phyloP scores from a whole-genome alignment of 116 monocot genomes.

The Dioscorea cayenensis region DNA sequence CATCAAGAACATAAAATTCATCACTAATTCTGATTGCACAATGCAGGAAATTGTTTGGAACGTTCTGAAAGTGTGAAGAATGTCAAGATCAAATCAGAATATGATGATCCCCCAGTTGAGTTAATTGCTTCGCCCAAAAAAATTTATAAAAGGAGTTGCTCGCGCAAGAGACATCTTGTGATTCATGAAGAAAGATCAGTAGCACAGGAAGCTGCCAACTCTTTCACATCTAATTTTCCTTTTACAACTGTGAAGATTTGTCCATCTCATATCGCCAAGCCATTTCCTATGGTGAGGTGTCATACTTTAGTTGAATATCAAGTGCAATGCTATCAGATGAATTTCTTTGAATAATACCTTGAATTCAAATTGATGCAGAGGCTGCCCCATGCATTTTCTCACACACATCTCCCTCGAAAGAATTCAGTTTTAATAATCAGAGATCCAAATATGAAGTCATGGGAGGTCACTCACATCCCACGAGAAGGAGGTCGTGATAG shows the following conservation, averaged over 20 bases:
- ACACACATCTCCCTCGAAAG: constrained; percentile 24
- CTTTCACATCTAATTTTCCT: constrained; percentile 33
- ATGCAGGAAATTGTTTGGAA: not conserved
- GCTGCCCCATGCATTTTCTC: constrained; percentile 28
- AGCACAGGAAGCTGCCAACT: constrained; percentile 24
- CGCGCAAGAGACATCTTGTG: constrained; percentile 10
- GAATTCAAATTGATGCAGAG: constrained; percentile 22
- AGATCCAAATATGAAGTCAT: constrained; percentile 28
- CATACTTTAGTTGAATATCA: not conserved
- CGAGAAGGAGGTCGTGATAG: not conserved
- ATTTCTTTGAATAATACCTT: not conserved
- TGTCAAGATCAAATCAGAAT: constrained; percentile 7
- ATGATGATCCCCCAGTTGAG: not conserved
- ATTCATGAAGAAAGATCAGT: constrained; percentile 22
- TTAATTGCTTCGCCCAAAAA: not conserved
- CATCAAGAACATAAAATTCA: not conserved
- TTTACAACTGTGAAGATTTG: constrained; percentile 16
- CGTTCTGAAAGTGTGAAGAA: not conserved
- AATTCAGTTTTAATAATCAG: constrained; percentile 19
- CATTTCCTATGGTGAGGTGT: constrained; percentile 11
- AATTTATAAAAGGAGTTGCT: not conserved
- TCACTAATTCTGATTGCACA: not conserved
- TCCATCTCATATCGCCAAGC: not conserved
- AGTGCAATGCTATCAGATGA: not conserved
- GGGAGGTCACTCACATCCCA: constrained; percentile 22